Conservation (phyloP, 371 early-diverging fungal species). For the Mortierella sp. region DNA sequence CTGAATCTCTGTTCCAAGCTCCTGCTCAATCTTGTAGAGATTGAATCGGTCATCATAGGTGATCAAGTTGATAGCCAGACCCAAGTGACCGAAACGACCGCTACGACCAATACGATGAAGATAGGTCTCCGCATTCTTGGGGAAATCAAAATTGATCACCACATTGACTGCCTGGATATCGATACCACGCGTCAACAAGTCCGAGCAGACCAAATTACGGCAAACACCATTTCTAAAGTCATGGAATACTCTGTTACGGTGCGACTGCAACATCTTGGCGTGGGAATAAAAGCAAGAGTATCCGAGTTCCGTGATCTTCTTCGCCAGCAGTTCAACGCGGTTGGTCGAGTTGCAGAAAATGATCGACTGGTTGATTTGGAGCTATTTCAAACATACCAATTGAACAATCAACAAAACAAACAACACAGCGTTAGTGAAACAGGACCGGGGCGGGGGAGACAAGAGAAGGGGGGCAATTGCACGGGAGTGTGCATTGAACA, state of each 20-base stretch:
- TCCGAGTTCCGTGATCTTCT: conserved; percentile 98
- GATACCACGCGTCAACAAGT: conserved; percentile 98
- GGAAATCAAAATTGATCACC: conserved; percentile 99
- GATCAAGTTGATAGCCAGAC: conserved; percentile 97
- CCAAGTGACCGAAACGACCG: conserved; percentile 98
- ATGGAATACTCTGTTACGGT: conserved; percentile 98
- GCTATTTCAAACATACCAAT: conserved; percentile 54
- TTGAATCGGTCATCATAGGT: conserved; percentile 97
- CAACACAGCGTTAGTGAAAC: background rate
- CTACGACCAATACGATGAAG: conserved; percentile 98
- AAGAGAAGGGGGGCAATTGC: too few relatives aligned
- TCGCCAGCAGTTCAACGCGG: conserved; percentile 97
- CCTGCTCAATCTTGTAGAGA: conserved; percentile 96
- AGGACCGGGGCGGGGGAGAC: too few relatives aligned
- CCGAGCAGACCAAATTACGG: conserved; percentile 96
- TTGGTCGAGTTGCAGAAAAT: conserved; percentile 99
- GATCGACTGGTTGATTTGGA: conserved; percentile 99
- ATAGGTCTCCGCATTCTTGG: conserved; percentile 98
- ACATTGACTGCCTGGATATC: conserved; percentile 99
- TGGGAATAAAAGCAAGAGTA: conserved; percentile 99
- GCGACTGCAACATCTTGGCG: conserved; percentile 97
- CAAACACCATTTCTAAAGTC: conserved; percentile 97
- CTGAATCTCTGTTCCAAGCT: conserved; percentile 96
- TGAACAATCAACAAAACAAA: background rate
- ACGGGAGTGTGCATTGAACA: too few relatives aligned